Conservation (phyloP, 2,329 filamentous ascomycete genomes). For the Massarina eburnea region DNA sequence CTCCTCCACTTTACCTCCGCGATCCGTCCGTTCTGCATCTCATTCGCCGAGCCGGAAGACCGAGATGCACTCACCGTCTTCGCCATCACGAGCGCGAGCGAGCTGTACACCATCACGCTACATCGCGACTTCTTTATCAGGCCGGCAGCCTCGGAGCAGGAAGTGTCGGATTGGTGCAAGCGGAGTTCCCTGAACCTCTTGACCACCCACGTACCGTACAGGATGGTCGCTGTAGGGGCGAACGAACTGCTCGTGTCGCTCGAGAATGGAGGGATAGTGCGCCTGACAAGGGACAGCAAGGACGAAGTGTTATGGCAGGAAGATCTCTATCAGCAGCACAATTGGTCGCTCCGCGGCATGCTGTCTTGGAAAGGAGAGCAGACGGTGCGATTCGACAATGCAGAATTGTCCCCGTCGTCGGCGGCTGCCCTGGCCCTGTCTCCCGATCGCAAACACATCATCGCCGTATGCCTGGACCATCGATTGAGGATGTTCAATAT, state of each 20-base stretch:
- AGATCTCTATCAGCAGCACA: constrained; percentile 71
- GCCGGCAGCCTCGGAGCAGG: constrained; percentile 68
- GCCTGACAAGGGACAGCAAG: constrained; percentile 50
- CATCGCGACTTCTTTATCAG: constrained; percentile 80
- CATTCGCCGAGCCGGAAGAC: constrained; percentile 76
- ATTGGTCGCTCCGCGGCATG: constrained; percentile 67
- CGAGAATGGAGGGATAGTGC: constrained; percentile 74
- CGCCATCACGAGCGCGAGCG: constrained; percentile 74
- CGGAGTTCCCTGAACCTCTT: constrained; percentile 72
- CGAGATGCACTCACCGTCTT: constrained; percentile 78
- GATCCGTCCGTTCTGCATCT: constrained; percentile 76
- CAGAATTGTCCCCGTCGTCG: constrained; percentile 63
- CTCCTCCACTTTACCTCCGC: constrained; percentile 74
- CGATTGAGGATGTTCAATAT: constrained; percentile 88
- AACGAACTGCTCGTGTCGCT: constrained; percentile 78
- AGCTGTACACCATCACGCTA: constrained; percentile 81
- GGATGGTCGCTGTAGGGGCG: constrained; percentile 72
- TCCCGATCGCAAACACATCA: constrained; percentile 57
- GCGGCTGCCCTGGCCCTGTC: constrained; percentile 61
- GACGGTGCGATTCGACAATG: constrained; percentile 65
- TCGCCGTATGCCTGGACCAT: constrained; percentile 88
- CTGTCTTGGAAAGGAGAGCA: constrained; percentile 67
- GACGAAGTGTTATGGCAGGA: constrained; percentile 62
- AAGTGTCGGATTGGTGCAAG: constrained; percentile 76
- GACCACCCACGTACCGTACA: constrained; percentile 76